These are phyloP conservation scores for Plasmodium vivax DNA, from an alignment of 169 alveolate genomes.

Conservation along the genomic window DNA sequence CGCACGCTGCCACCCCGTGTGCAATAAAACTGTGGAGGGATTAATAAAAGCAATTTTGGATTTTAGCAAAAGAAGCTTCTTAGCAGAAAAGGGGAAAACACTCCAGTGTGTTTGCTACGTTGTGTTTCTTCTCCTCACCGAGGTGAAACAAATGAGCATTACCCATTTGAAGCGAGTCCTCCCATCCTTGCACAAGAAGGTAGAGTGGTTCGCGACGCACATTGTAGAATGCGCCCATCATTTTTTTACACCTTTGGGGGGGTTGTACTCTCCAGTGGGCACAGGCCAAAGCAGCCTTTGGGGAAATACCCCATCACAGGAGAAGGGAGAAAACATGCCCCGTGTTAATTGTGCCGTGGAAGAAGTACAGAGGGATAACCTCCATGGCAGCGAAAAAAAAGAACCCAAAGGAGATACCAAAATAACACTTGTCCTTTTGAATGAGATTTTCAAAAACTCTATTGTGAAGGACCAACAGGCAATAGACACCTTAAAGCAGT, in stretches of 20 bases:
- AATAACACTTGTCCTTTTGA: background rate
- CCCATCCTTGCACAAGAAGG: background rate
- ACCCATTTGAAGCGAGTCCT: background rate
- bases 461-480: background rate
- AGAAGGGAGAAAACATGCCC: background rate
- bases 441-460: background rate
- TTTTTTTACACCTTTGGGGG: background rate
- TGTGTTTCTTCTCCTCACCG: background rate
- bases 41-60: constrained; percentile 3
- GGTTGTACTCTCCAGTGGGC: background rate
- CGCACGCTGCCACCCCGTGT: background rate
- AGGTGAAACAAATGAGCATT: background rate
- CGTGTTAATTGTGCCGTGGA: background rate
- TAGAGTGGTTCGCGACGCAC: background rate
- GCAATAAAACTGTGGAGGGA: constrained; percentile 31
- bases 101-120: background rate
- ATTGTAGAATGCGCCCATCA: background rate
- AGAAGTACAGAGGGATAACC: background rate
- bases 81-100: background rate
- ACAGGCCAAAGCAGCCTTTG: background rate
- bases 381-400: background rate
- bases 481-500: background rate
- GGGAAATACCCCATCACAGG: background rate
- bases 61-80: background rate
- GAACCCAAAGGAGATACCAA: background rate